Conservation (phyloP, 176 grass and related monocot species). For the Oryza glaberrima region DNA sequence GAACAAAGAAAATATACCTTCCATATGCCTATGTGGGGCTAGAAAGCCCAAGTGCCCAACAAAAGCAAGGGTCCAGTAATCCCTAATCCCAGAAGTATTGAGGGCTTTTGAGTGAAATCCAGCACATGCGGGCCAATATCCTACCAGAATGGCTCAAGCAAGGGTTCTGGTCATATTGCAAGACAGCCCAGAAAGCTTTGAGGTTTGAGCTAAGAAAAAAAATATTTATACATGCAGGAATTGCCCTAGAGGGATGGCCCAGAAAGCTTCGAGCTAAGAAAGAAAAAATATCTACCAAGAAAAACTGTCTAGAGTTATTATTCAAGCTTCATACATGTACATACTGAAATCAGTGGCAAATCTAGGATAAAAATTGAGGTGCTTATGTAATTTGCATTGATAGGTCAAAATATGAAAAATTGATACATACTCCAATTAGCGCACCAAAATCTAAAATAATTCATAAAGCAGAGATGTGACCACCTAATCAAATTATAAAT, state of each 20-base stretch:
- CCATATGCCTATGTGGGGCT: neutral
- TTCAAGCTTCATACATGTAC: neutral
- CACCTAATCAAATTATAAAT: too few relatives aligned
- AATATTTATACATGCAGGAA: neutral
- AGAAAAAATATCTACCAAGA: neutral
- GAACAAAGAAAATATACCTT: neutral
- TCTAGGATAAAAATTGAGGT: too few relatives aligned
- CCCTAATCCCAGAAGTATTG: neutral
- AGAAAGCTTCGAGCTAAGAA: neutral
- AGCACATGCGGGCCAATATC: conserved; percentile 8
- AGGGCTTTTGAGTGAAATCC: neutral
- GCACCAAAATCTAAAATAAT: too few relatives aligned
- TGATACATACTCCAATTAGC: too few relatives aligned
- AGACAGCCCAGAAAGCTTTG: neutral
- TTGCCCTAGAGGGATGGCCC: neutral
- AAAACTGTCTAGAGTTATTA: neutral
- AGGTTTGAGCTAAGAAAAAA: neutral
- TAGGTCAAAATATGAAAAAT: too few relatives aligned
- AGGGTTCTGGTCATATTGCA: neutral
- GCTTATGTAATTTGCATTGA: too few relatives aligned
- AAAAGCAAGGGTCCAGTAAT: neutral
- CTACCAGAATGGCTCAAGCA: conserved; percentile 1
- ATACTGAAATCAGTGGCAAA: neutral
- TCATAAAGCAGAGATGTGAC: too few relatives aligned
- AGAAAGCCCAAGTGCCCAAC: neutral